A percentile compares a stretch with the other conserved stretches of the same genome.
Evolutionary conservation across 176 grass and related monocot species (phyloP).

Genomic region (Eleusine coracana): DNA sequence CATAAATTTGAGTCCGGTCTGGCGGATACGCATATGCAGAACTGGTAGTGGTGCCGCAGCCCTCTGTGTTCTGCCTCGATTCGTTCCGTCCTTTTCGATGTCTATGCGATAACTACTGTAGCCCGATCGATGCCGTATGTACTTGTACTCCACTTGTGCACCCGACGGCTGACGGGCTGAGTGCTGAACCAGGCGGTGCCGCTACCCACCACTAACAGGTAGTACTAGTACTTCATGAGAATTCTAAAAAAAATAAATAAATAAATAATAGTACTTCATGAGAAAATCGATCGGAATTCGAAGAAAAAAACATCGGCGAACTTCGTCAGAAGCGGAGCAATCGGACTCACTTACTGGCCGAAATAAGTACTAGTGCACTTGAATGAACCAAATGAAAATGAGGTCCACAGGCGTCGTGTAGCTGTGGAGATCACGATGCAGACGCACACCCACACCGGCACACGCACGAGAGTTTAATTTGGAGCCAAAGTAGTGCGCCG

Average conservation of each 20-base stretch:
- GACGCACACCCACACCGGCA: too few species aligned
- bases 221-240: too few species aligned
- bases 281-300: too few species aligned
- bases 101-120: neutral
- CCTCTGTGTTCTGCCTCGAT: neutral
- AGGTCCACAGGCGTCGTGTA: neutral
- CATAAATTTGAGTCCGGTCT: constrained; percentile 31
- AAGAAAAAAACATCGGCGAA: too few species aligned
- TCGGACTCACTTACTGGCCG: neutral
- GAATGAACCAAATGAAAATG: neutral
- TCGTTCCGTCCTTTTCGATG: neutral
- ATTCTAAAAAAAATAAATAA: too few species aligned
- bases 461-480: neutral
- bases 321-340: neutral
- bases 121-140: neutral
- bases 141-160: too few species aligned
- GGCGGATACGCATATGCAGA: neutral
- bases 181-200: too few species aligned
- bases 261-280: too few species aligned
- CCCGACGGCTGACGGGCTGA: too few species aligned
- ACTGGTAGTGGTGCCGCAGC: neutral
- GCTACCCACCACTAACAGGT: too few species aligned
- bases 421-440: constrained; percentile 18
- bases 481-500: neutral
- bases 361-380: too few species aligned